These are phyloP conservation scores for Penicillium atrosanguineum DNA, from an alignment of 495 filamentous ascomycete species.

Conservation along the genomic window DNA sequence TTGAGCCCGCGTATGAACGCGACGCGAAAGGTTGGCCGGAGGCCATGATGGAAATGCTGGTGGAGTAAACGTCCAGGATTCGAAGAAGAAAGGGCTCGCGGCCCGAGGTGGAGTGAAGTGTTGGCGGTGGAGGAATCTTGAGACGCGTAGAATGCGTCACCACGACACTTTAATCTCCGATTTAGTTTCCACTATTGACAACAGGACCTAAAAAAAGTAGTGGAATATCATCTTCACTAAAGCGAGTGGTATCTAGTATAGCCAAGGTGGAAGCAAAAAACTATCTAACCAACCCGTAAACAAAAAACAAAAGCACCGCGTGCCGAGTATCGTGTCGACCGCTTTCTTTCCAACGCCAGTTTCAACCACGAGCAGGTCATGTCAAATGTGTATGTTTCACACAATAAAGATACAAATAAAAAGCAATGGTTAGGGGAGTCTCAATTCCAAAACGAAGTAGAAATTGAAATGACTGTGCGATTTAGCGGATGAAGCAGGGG, in stretches of 20 bases:
- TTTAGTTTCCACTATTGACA: background rate
- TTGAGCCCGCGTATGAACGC: slow-evolving; percentile 46
- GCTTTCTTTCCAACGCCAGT: background rate
- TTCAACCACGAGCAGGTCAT: background rate
- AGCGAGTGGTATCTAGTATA: background rate
- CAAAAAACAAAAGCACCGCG: background rate
- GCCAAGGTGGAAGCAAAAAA: background rate
- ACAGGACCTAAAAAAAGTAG: background rate
- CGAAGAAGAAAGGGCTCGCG: slow-evolving; percentile 6
- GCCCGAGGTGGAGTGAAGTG: slow-evolving; percentile 13
- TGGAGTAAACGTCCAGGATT: background rate
- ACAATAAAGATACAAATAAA: background rate
- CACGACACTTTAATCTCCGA: background rate
- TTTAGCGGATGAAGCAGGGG: background rate
- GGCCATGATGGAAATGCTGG: slow-evolving; percentile 20
- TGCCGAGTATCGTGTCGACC: background rate
- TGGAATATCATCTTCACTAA: background rate
- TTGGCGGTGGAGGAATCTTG: slow-evolving; percentile 29
- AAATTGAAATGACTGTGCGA: background rate
- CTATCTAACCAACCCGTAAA: background rate
- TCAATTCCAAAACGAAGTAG: background rate
- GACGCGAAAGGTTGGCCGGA: slow-evolving; percentile 49
- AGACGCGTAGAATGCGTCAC: slow-evolving; percentile 25
- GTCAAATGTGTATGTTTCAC: background rate
- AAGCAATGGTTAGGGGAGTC: background rate